These are phyloP conservation scores for Tulasnella sp. DNA, from an alignment of 768 basidiomycete species.

Conservation along the genomic window DNA sequence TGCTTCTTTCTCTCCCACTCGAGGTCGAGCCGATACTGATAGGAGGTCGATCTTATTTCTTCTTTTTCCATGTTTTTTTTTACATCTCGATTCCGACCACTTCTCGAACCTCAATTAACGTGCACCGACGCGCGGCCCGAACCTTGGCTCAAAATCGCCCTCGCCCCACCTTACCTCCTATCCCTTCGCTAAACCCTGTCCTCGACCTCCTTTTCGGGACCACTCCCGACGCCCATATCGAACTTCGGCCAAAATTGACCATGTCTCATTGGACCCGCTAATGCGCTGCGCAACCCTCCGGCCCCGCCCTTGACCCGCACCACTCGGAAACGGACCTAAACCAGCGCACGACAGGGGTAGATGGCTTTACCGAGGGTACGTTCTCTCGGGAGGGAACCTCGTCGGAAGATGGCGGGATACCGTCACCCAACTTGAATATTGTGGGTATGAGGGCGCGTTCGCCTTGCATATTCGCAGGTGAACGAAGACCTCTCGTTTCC, in stretches of 20 bases:
- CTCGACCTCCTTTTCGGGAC: neutral
- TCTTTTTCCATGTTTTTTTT: neutral
- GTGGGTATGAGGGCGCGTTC: slow-evolving; percentile 87
- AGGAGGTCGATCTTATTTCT: slow-evolving; percentile 14
- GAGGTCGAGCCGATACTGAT: neutral
- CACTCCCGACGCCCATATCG: neutral
- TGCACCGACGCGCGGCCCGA: neutral
- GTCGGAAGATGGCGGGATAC: slow-evolving; percentile 90
- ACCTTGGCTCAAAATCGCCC: neutral
- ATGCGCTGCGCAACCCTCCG: slow-evolving; percentile 38
- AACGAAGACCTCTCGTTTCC: neutral
- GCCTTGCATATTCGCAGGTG: slow-evolving; percentile 26
- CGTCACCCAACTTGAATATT: slow-evolving; percentile 59
- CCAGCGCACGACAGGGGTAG: slow-evolving; percentile 56
- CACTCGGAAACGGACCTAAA: neutral
- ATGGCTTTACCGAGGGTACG: slow-evolving; percentile 86
- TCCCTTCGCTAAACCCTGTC: neutral
- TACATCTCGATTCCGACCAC: neutral
- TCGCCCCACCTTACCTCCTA: slow-evolving; percentile 2
- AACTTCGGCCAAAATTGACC: neutral
- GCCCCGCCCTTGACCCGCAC: neutral
- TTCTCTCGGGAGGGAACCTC: slow-evolving; percentile 68
- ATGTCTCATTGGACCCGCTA: slow-evolving; percentile 16
- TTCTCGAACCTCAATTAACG: slow-evolving; percentile 3
- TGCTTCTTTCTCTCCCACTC: no score